Evolutionary conservation across 495 filamentous ascomycete species (phyloP).

Genomic region (Arthonia radiata): DNA sequence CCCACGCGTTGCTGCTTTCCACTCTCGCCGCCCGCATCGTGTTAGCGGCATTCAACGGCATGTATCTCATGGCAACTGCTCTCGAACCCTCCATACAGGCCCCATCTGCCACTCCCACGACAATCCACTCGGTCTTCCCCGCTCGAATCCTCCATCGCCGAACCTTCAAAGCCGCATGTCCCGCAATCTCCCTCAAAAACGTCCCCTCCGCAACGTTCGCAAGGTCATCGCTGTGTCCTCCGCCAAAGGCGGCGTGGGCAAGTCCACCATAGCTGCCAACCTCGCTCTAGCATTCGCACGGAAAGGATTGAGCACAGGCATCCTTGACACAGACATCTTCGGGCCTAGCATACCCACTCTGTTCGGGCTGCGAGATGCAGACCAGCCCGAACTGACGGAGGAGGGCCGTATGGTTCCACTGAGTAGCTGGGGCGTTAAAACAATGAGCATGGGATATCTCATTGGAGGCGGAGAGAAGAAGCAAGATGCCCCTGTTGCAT

Average conservation of each 20-base stretch:
- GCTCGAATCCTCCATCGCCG: slow-evolving; percentile 40
- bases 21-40: background rate
- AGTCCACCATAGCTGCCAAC: slow-evolving; percentile 82
- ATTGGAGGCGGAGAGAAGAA: slow-evolving; percentile 22
- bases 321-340: slow-evolving; percentile 91
- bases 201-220: slow-evolving; percentile 52
- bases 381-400: slow-evolving; percentile 40
- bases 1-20: background rate
- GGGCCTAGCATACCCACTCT: slow-evolving; percentile 86
- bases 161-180: slow-evolving; percentile 67
- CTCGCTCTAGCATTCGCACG: slow-evolving; percentile 66
- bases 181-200: slow-evolving; percentile 58
- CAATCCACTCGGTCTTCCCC: slow-evolving; percentile 44
- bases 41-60: background rate
- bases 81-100: background rate
- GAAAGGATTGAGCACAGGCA: slow-evolving; percentile 52
- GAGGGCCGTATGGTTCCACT: slow-evolving; percentile 67
- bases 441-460: slow-evolving; percentile 96
- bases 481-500: slow-evolving; percentile 66
- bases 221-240: slow-evolving; percentile 85
- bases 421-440: slow-evolving; percentile 87
- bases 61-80: background rate
- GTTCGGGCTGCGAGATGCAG: slow-evolving; percentile 36
- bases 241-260: slow-evolving; percentile 91
- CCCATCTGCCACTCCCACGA: background rate